A percentile compares a stretch with the other conserved stretches of the same genome.
Evolutionary conservation across 1,284 basidiomycete species (phyloP).

Genomic region (Grifola frondosa): DNA sequence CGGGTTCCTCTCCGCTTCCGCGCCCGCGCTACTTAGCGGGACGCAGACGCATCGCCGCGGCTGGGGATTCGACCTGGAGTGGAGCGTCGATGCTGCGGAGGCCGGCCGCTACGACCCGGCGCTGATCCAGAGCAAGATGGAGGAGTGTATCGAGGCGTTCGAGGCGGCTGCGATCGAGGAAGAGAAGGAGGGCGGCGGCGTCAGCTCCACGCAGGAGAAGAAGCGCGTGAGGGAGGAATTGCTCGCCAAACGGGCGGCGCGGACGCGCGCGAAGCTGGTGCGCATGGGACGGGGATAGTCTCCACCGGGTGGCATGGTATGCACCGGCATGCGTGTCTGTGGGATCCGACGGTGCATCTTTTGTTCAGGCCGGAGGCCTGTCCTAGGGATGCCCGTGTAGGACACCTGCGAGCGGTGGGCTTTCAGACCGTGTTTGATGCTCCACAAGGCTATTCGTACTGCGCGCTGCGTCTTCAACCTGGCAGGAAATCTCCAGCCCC

Average conservation of each 20-base stretch:
- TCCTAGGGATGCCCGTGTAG: too few species aligned
- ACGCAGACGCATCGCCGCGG: slow-evolving; percentile 39
- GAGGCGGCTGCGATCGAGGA: slow-evolving; percentile 43
- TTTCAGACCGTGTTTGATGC: too few species aligned
- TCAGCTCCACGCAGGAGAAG: slow-evolving; percentile 72
- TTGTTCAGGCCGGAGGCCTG: too few species aligned
- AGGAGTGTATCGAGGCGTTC: slow-evolving; percentile 60
- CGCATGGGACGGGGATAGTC: slow-evolving; percentile 16
- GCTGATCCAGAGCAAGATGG: slow-evolving; percentile 65
- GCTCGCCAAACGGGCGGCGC: slow-evolving; percentile 40
- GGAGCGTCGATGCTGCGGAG: slow-evolving; percentile 40
- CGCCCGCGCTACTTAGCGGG: slow-evolving; percentile 17
- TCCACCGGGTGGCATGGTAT: background rate
- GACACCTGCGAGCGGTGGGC: too few species aligned
- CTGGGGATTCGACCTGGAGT: slow-evolving; percentile 85
- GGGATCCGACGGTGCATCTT: too few species aligned
- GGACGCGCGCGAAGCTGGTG: slow-evolving; percentile 27
- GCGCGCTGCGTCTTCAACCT: too few species aligned
- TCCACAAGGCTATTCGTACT: too few species aligned
- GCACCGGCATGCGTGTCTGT: background rate
- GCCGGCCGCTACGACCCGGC: slow-evolving; percentile 34
- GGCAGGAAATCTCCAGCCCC: too few species aligned
- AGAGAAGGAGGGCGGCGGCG: slow-evolving; percentile 50
- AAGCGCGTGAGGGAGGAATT: slow-evolving; percentile 57
- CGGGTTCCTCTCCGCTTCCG: slow-evolving; percentile 41